A percentile compares a stretch with the other conserved stretches of the same genome.
These are phyloP conservation scores for Fonsecaea multimorphosa DNA, from an alignment of 2,329 filamentous ascomycete genomes.

Conservation along the genomic window DNA sequence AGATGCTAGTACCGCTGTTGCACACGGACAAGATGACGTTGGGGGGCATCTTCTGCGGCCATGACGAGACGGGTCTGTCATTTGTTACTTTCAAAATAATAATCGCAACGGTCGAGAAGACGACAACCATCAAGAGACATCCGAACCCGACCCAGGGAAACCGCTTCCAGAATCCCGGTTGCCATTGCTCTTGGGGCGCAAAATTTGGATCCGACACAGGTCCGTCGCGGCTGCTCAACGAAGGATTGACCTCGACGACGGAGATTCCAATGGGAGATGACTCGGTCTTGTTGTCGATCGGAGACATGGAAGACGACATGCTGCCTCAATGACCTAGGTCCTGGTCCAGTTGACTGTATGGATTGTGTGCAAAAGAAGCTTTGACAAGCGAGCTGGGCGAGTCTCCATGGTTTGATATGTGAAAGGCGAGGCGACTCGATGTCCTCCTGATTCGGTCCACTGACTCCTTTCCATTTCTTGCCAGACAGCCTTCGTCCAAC, in stretches of 20 bases:
- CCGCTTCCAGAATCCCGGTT: not conserved
- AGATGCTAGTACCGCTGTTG: slow-evolving; percentile 2
- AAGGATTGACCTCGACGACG: not conserved
- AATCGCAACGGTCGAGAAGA: not conserved
- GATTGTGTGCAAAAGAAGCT: not conserved
- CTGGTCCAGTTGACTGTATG: not conserved
- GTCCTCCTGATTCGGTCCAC: not conserved
- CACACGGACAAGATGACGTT: not conserved
- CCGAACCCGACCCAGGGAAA: not conserved
- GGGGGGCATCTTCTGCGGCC: not conserved
- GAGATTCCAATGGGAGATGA: not conserved
- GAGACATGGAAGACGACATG: not conserved
- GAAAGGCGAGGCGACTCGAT: not conserved
- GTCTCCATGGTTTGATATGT: not conserved
- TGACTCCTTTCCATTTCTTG: not conserved
- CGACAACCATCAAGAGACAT: not conserved
- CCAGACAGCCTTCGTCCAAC: not conserved
- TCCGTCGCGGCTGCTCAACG: not conserved
- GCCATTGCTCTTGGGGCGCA: not conserved
- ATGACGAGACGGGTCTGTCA: not conserved
- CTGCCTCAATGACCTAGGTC: not conserved
- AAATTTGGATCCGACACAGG: not conserved
- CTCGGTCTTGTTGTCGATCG: not conserved
- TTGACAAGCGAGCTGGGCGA: not conserved
- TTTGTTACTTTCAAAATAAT: not conserved